A percentile compares a stretch with the other conserved stretches of the same genome.
These are phyloP conservation scores for Coprinopsis cinerea DNA, from an alignment of 768 basidiomycete genomes.

Conservation along the genomic window DNA sequence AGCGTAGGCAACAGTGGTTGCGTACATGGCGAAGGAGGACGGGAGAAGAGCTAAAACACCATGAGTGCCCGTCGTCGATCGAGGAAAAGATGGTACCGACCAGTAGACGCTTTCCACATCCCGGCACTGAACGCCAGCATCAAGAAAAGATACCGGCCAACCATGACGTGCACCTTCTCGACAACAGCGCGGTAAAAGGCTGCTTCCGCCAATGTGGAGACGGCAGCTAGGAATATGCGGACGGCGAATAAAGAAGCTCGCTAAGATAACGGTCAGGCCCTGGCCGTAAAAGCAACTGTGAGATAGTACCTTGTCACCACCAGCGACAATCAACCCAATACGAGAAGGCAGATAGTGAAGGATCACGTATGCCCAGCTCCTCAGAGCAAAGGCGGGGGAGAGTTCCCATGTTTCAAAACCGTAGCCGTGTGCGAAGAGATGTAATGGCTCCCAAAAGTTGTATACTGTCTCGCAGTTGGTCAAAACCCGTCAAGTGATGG, in stretches of 20 bases:
- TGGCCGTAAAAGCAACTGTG: neutral
- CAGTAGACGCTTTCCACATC: constrained; percentile 89
- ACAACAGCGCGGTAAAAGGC: constrained; percentile 77
- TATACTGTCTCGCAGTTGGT: too few species aligned
- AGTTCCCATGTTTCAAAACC: constrained; percentile 99
- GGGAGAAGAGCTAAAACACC: constrained; percentile 74
- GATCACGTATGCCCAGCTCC: constrained; percentile 92
- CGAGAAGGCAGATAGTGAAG: constrained; percentile 69
- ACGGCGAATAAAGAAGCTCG: constrained; percentile 85
- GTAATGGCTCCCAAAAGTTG: constrained; percentile 99
- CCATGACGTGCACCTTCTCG: constrained; percentile 79
- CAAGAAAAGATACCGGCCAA: constrained; percentile 92
- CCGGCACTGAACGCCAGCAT: constrained; percentile 81
- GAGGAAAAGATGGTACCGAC: constrained; percentile 34
- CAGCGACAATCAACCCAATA: constrained; percentile 43
- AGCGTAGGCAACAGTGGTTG: constrained; percentile 72
- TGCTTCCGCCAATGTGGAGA: constrained; percentile 74
- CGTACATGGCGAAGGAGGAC: constrained; percentile 93
- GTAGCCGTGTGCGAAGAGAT: constrained; percentile 78
- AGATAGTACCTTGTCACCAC: constrained; percentile 55
- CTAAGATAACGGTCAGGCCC: constrained; percentile 33
- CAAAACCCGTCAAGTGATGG: too few species aligned
- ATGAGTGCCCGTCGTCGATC: neutral
- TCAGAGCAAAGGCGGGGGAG: constrained; percentile 83
- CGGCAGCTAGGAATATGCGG: constrained; percentile 68